These are phyloP conservation scores for Ecytonucleospora hepatopenaei DNA, from an alignment of 371 early-diverging fungal species.

Conservation along the genomic window DNA sequence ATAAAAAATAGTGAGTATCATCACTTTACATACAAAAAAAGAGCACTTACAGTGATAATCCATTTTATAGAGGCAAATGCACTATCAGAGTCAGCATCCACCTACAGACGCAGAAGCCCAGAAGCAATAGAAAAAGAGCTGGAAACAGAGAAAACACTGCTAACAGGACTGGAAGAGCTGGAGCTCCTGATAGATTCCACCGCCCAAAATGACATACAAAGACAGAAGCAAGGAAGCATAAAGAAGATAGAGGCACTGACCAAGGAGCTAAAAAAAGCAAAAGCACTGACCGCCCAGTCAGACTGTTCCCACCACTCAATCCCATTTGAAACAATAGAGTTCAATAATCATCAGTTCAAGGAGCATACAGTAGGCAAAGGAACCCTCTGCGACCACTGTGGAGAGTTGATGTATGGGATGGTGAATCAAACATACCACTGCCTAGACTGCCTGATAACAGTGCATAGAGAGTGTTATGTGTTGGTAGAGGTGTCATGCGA, in stretches of 20 bases:
- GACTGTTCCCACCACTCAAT: not conserved
- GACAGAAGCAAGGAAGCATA: constrained; percentile 47
- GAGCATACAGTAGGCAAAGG: constrained; percentile 37
- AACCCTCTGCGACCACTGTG: constrained; percentile 45
- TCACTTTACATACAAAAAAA: constrained; percentile 33
- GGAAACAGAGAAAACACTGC: constrained; percentile 48
- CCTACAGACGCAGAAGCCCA: constrained; percentile 26
- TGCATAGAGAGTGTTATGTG: constrained; percentile 54
- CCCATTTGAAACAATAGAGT: constrained; percentile 30
- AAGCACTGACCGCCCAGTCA: constrained; percentile 7
- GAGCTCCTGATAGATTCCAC: constrained; percentile 24
- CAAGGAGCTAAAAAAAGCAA: constrained; percentile 40
- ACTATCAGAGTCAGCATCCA: constrained; percentile 13
- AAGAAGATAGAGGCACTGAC: constrained; percentile 47
- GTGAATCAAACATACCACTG: constrained; percentile 48
- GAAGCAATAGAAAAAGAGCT: constrained; percentile 42
- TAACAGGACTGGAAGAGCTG: constrained; percentile 49
- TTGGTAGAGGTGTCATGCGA: constrained; percentile 52
- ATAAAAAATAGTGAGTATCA: constrained; percentile 42
- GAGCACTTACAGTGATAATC: constrained; percentile 35
- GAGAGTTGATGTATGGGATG: constrained; percentile 41
- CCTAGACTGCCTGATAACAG: constrained; percentile 50
- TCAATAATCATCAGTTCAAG: constrained; percentile 50
- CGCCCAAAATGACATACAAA: constrained; percentile 29
- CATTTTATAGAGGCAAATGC: constrained; percentile 43